Base-by-base conservation (phyloP, 2,329 filamentous ascomycete species). In the Penicillium occitanis region DNA sequence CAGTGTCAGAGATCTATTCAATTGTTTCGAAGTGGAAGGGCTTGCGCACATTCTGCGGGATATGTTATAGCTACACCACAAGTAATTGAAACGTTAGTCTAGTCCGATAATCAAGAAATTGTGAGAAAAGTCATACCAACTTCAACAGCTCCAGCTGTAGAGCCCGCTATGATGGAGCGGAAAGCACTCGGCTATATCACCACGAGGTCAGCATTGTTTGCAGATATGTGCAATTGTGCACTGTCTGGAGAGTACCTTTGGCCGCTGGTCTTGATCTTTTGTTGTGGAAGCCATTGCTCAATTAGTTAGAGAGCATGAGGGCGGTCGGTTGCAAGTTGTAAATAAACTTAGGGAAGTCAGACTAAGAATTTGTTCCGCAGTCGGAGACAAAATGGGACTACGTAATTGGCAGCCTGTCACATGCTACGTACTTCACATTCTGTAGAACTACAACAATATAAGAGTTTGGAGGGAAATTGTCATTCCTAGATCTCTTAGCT, bases 81-180 rank as follows among this genome's bases (percentile, higher is more conserved):
- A 44, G 44, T 25, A 44, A n/a, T 44, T 3, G 57, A 30, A 8
- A n/a, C 19, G 19, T 19, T 19, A 19, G 19, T 19, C 19, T 19
- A 19, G 19, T 19, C 19, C 19, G 19, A 19, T 19, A 19, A 19
- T 19, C 19, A 19, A 19, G 19, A 19, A 19, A 19, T 19, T 2
- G 19, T 48, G 63, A 61, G 30, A n/a, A 35, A 57, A 72, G 81
- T 72, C 64, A 40, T 83, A 93, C 91, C 88, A 78, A 98, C 98
- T 81, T 99, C 94, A 70, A 98, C 87, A 64, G 93, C 95, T 74
- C 95, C 95, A 64, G 94, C 95, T n/a, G 91, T 91, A 65, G 92
- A 92, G 69, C 95, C 95, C 65, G 95, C 95, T 72, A 98, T 84
- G 73, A 98, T 91, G 67, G 93, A 97, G 71, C 95, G 91, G 76